Evolutionary conservation across 1,284 basidiomycete genomes (phyloP).

Genomic region (Tilletia indica): DNA sequence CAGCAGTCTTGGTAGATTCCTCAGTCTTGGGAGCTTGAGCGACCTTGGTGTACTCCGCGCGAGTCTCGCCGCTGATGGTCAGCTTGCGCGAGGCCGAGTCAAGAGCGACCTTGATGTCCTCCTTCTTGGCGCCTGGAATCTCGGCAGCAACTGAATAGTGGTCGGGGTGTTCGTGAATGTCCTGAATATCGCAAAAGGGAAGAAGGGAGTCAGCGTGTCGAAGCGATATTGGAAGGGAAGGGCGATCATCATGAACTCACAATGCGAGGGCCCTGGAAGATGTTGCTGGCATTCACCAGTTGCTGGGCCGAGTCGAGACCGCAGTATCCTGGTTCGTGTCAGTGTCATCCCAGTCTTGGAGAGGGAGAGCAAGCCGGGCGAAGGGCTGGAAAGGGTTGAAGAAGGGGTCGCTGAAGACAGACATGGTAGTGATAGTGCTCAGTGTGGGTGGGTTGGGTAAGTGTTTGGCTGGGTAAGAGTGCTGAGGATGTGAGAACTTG

Average conservation of each 20-base stretch:
- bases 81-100: constrained; percentile 36
- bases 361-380: too few relatives aligned
- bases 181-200: not conserved
- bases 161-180: constrained; percentile 35
- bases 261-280: too few relatives aligned
- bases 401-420: constrained; percentile 10
- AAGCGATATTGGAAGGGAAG: too few relatives aligned
- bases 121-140: constrained; percentile 39
- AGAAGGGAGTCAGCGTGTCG: too few relatives aligned
- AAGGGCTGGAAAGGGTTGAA: not conserved
- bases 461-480: too few relatives aligned
- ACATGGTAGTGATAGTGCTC: not conserved
- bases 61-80: constrained; percentile 36
- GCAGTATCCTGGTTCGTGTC: too few relatives aligned
- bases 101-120: constrained; percentile 38
- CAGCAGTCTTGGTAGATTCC: not conserved
- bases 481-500: too few relatives aligned
- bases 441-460: not conserved
- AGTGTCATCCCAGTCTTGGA: too few relatives aligned
- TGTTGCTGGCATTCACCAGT: too few relatives aligned
- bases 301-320: too few relatives aligned
- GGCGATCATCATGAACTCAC: too few relatives aligned
- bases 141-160: constrained; percentile 36
- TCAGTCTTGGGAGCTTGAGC: not conserved
- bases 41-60: constrained; percentile 31